These are phyloP conservation scores for Globisporangium iwayamae DNA, from an alignment of 352 stramenopile genomes.

Conservation along the genomic window DNA sequence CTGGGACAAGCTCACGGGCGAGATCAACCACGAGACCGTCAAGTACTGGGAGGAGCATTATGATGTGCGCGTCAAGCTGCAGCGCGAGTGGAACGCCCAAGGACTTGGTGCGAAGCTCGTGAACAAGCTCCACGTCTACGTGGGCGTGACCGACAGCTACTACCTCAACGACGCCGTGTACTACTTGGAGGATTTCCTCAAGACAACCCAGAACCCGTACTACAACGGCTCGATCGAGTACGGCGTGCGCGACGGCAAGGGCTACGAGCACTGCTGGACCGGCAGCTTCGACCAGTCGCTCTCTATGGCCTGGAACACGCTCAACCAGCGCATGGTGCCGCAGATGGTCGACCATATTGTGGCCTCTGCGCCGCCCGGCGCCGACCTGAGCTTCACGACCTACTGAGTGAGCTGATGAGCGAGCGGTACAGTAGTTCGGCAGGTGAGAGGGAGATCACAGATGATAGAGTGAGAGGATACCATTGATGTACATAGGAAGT, in stretches of 20 bases:
- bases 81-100: constrained; percentile 51
- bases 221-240: constrained; percentile 78
- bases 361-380: constrained; percentile 32
- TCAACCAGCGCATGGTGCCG: constrained; percentile 72
- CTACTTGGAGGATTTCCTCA: constrained; percentile 60
- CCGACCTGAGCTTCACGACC: constrained; percentile 51
- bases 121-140: constrained; percentile 75
- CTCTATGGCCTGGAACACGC: constrained; percentile 64
- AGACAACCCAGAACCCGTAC: constrained; percentile 54
- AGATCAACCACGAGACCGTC: constrained; percentile 52
- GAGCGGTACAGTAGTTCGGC: neutral
- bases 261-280: constrained; percentile 77
- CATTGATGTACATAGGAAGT: too few species aligned
- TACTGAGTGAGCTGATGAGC: constrained; percentile 19
- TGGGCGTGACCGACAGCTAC: constrained; percentile 73
- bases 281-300: constrained; percentile 67
- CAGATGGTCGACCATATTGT: constrained; percentile 66
- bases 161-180: constrained; percentile 76
- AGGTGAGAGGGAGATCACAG: too few species aligned
- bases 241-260: constrained; percentile 56
- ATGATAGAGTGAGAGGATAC: neutral
- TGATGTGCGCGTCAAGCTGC: constrained; percentile 63
- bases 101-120: constrained; percentile 60
- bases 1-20: constrained; percentile 67
- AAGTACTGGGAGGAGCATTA: constrained; percentile 69